A percentile compares a stretch with the other conserved stretches of the same genome.
These are phyloP conservation scores for Pascua sp. DNA, from an alignment of 1,284 basidiomycete species.

Conservation along the genomic window DNA sequence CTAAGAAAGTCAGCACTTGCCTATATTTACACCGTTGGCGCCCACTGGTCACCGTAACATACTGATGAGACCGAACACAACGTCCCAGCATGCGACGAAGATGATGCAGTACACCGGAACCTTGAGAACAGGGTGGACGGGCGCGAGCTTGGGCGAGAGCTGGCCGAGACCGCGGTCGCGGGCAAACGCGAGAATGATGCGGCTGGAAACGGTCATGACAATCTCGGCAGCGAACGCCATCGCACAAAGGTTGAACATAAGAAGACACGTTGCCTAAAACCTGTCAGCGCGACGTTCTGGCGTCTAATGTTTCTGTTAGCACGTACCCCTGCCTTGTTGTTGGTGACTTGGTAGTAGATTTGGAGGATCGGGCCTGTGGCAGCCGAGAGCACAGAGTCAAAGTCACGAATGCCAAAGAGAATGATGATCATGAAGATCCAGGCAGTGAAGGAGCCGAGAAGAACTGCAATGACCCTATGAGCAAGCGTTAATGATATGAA, in stretches of 20 bases:
- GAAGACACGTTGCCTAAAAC: slow-evolving; percentile 46
- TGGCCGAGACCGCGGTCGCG: slow-evolving; percentile 62
- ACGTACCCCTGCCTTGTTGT: slow-evolving; percentile 19
- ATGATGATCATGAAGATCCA: slow-evolving; percentile 43
- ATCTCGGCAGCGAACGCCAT: slow-evolving; percentile 46
- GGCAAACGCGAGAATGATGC: slow-evolving; percentile 66
- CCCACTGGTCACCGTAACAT: background rate
- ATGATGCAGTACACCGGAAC: slow-evolving; percentile 59
- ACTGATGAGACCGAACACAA: slow-evolving; percentile 14
- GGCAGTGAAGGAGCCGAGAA: slow-evolving; percentile 27
- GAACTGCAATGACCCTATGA: slow-evolving; percentile 25
- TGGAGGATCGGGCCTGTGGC: slow-evolving; percentile 12
- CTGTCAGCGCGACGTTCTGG: background rate
- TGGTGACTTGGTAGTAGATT: slow-evolving; percentile 29
- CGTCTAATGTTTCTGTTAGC: background rate
- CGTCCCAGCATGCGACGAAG: slow-evolving; percentile 51
- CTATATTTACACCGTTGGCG: background rate
- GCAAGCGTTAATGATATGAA: too few species aligned
- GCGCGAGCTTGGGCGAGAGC: slow-evolving; percentile 55
- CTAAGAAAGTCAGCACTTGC: slow-evolving; percentile 25
- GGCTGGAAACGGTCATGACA: slow-evolving; percentile 61
- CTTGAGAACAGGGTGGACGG: slow-evolving; percentile 51
- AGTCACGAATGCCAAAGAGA: slow-evolving; percentile 22
- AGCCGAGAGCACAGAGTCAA: slow-evolving; percentile 6
- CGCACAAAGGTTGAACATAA: slow-evolving; percentile 47